A percentile compares a stretch with the other conserved stretches of the same genome.
phyloP scores from a whole-genome alignment of 306 rosid species.

The Quercus robur region DNA sequence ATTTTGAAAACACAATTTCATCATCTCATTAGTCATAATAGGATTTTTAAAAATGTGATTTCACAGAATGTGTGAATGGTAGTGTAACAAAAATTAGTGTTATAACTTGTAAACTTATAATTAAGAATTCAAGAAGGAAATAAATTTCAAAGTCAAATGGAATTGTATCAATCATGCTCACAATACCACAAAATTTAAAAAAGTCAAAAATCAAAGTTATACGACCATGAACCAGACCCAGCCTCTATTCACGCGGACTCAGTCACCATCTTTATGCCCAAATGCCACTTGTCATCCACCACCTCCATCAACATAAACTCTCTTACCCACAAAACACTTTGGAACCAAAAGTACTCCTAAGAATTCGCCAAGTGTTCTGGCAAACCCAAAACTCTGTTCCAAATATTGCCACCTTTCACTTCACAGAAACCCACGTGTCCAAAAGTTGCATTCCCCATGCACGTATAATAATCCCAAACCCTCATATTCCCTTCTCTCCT shows the following conservation, averaged over 20 bases:
- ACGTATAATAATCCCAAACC: constrained; percentile 6
- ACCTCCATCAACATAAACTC: not conserved
- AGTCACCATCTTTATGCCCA: not conserved
- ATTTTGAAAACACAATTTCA: no score
- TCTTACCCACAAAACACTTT: not conserved
- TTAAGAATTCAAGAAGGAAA: no score
- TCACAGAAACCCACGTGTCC: constrained; percentile 1
- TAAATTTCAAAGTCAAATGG: no score
- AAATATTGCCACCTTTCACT: not conserved
- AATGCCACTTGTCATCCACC: not conserved
- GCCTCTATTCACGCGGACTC: not conserved
- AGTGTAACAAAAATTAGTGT: no score
- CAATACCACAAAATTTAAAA: no score
- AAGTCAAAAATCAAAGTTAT: no score
- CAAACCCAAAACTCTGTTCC: not conserved
- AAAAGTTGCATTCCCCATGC: constrained; percentile 24
- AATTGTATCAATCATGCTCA: no score
- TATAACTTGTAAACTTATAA: no score
- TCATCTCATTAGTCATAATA: no score
- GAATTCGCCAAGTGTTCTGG: not conserved
- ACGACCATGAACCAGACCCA: not conserved
- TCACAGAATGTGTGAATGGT: rapidly evolving
- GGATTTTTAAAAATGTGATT: no score
- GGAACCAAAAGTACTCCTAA: constrained; percentile 4
- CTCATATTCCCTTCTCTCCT: no score